phyloP scores from a whole-genome alignment of 2,329 filamentous ascomycete genomes.

The Reticulascus tulasneorum region DNA sequence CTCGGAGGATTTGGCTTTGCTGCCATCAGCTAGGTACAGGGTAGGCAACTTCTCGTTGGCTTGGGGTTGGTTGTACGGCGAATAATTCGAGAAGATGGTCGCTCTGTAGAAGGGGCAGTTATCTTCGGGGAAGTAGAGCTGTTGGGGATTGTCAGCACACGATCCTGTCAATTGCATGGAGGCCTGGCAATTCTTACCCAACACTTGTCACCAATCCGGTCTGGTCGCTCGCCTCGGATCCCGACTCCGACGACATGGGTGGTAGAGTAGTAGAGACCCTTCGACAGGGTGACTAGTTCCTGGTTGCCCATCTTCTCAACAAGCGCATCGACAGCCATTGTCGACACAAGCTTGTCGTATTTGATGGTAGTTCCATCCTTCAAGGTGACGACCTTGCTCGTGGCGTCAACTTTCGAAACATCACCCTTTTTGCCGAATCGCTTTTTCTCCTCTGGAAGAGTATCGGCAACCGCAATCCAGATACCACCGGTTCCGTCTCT shows the following conservation, averaged over 20 bases:
- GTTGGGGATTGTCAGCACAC: conserved; percentile 3
- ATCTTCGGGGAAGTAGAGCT: conserved; percentile 98
- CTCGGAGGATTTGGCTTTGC: conserved; percentile 68
- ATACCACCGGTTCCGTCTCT: conserved; percentile 95
- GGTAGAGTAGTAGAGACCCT: conserved; percentile 92
- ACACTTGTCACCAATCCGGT: conserved; percentile 98
- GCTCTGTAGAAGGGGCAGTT: conserved; percentile 99
- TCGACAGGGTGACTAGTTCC: conserved; percentile 77
- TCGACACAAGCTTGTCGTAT: conserved; percentile 90
- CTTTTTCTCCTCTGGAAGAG: conserved; percentile 86
- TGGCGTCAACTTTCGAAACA: conserved; percentile 83
- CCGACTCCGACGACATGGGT: conserved; percentile 97
- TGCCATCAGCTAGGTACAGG: conserved; percentile 78
- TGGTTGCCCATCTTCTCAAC: conserved; percentile 84
- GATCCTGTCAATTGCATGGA: neutral
- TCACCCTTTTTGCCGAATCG: conserved; percentile 80
- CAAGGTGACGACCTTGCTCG: conserved; percentile 77
- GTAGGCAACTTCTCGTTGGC: conserved; percentile 81
- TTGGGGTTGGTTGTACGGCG: conserved; percentile 92
- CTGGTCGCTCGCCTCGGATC: conserved; percentile 84
- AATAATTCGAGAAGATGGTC: conserved; percentile 99
- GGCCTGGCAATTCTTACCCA: conserved; percentile 60
- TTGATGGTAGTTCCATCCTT: conserved; percentile 82
- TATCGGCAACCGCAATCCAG: conserved; percentile 96
- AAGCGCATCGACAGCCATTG: conserved; percentile 91